Evolutionary conservation across 208 protist species (phyloP), one percentile per base, ranked within the genome.

Genomic region (Porcisia deanei): DNA sequence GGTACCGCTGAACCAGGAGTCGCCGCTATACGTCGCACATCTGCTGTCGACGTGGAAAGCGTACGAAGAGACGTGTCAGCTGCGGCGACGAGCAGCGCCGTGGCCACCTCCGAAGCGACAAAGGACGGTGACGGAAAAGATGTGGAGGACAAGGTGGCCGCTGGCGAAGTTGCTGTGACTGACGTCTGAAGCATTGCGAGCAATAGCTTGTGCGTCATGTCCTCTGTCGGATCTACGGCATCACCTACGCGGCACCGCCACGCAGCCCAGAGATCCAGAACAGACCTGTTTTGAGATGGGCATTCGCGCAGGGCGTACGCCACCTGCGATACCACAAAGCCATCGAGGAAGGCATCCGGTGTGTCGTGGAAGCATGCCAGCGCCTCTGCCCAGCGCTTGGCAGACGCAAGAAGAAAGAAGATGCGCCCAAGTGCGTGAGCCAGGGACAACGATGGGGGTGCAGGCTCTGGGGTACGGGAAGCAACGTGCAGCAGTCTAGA

Each of bases 201-300:
- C 18, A 96, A 59, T 53, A 96, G 76, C 45, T 84, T 78, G 73
- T 67, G 72, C 43, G 85, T 79, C 88, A 94, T 85, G n/a, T 66
- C 76, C 57, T 75, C 41, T n/a, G 88, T 87, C 49, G 87, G 83
- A 57, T 68, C 75, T 30, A 78, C 91, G 0, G 72, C 60, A 72
- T 92, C 88, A 18, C 91, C 91, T 3, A 87, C 83, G 12, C 55
- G 59, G 61, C 86, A 85, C 22, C 91, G 89, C 91, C 91, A 96
- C 72, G 71, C 67, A 8, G 83, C 88, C 89, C 89, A 96, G 39
- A 94, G 54, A 16, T 85, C 81, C 30, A 95, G 47, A 47, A 86
- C 85, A 2, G 80, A 63, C 22, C 86, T 73, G 10, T 52, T 53
- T 30, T 72, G 80, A 39, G 65, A 54, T n/a, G 72, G 37, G 7